These are phyloP conservation scores for Pseudocercospora crystallina DNA, from an alignment of 2,329 filamentous ascomycete genomes.

Conservation along the genomic window DNA sequence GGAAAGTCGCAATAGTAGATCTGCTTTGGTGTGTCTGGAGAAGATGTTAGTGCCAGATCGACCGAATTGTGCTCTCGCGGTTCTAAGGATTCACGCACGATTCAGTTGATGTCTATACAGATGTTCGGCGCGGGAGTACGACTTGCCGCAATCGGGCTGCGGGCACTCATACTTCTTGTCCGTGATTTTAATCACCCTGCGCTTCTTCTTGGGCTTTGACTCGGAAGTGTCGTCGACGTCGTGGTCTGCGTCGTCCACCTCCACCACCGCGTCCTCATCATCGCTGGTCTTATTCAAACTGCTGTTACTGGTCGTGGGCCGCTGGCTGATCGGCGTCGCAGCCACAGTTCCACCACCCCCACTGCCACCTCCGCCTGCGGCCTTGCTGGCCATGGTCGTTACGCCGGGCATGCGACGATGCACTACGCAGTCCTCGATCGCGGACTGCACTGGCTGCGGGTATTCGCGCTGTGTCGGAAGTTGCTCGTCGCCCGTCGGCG, in stretches of 20 bases:
- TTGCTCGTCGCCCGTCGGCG: constrained; percentile 16
- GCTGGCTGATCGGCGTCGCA: constrained; percentile 12
- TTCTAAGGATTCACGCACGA: constrained; percentile 56
- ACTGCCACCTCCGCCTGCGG: not conserved
- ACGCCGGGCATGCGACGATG: not conserved
- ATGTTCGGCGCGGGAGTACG: constrained; percentile 94
- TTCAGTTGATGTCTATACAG: constrained; percentile 95
- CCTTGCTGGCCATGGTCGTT: constrained; percentile 11
- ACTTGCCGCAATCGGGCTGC: constrained; percentile 86
- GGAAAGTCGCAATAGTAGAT: constrained; percentile 93
- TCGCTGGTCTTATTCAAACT: constrained; percentile 8
- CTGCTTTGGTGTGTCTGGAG: constrained; percentile 81
- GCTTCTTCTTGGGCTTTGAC: constrained; percentile 34
- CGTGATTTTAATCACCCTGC: constrained; percentile 32
- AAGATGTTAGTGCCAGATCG: not conserved
- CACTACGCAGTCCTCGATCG: no score
- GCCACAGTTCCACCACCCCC: not conserved
- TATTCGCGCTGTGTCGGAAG: constrained; percentile 11
- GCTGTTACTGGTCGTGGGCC: constrained; percentile 14
- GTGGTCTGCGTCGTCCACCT: constrained; percentile 28
- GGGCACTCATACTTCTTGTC: constrained; percentile 74
- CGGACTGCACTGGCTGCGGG: not conserved
- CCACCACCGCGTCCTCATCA: constrained; percentile 15
- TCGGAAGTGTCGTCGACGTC: constrained; percentile 26
- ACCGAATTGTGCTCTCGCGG: not conserved